Base-by-base conservation (phyloP, 192 early-diverging fungal genomes). In the Powellomyces hirtus region DNA sequence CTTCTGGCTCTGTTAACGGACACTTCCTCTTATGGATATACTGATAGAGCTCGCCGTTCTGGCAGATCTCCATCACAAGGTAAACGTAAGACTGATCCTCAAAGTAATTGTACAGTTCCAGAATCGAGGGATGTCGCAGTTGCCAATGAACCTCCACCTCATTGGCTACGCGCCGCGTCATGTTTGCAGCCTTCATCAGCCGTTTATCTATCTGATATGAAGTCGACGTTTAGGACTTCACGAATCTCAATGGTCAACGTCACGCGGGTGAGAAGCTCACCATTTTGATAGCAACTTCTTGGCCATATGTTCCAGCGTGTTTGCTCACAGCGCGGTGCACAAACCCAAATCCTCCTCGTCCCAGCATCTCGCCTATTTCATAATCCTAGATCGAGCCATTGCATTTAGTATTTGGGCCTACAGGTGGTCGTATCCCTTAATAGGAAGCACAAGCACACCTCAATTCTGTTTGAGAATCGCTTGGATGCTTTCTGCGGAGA, bases 31-130 rank as follows among this genome's bases (percentile, higher is more conserved):
- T 49, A 51, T 77, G 71, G 27, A 84, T 72, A 56, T 84, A 84
- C 57, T 73, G 52, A 58, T 76, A 81, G 22, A 84, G 71, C 46
- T 79, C 76, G 7, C 82, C 82, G 68, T 84, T 79, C n/a, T 55
- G 20, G 68, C 90, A 89, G 26, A 85, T 61, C 75, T 91, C 90
- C 81, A 87, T 87, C n/a, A 91, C 87, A 20, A 91, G 58, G 60
- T 91, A 91, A 1, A 91, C 90, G 56, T 82, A 81, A 5, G 75
- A 62, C n/a, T 72, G 59, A 68, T 89, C 85, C 64, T 89, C 87
- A 57, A 91, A 91, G 63, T 86, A 89, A 38, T 85, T 88, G 67
- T 78, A 77, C 0, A 91, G 71, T 18, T 75, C 70, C 4, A 89
- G 77, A 8, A 91, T 79, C 5, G 76, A 70, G 0, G 67, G 72